Conservation (phyloP, 2,329 filamentous ascomycete genomes). For the Fusarium sacchari region DNA sequence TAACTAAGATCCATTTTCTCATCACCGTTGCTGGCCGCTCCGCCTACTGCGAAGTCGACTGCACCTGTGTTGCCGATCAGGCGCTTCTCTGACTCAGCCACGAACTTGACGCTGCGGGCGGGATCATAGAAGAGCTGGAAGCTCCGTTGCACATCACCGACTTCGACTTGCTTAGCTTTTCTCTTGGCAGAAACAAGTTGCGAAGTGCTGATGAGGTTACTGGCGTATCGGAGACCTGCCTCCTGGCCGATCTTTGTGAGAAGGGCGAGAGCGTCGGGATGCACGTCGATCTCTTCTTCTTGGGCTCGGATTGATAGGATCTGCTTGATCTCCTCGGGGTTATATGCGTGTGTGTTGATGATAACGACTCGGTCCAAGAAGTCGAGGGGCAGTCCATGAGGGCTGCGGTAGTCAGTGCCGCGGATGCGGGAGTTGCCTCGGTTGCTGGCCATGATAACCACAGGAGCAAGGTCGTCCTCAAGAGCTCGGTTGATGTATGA, state of each 20-base stretch:
- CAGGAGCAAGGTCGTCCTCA: constrained; percentile 92
- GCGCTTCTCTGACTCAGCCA: constrained; percentile 88
- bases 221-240: constrained; percentile 92
- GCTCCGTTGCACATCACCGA: constrained; percentile 92
- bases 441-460: constrained; percentile 99
- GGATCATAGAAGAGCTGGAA: constrained; percentile 96
- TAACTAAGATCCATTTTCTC: constrained; percentile 60
- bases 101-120: constrained; percentile 86
- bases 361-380: constrained; percentile 97
- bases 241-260: constrained; percentile 96
- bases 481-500: constrained; percentile 97
- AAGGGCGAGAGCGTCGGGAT: constrained; percentile 87
- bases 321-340: constrained; percentile 84
- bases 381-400: constrained; percentile 93
- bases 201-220: constrained; percentile 95
- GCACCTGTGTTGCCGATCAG: constrained; percentile 88
- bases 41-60: constrained; percentile 72
- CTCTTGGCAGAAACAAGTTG: constrained; percentile 89
- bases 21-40: constrained; percentile 49
- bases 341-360: constrained; percentile 90
- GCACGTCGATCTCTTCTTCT: constrained; percentile 94
- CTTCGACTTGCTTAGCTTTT: constrained; percentile 81
- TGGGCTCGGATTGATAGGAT: constrained; percentile 92
- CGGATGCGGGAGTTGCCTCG: constrained; percentile 90
- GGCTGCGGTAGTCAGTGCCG: constrained; percentile 91